A percentile compares a stretch with the other conserved stretches of the same genome.
Evolutionary conservation across 2,329 filamentous ascomycete species (phyloP).

Genomic region (Aplosporella prunicola): DNA sequence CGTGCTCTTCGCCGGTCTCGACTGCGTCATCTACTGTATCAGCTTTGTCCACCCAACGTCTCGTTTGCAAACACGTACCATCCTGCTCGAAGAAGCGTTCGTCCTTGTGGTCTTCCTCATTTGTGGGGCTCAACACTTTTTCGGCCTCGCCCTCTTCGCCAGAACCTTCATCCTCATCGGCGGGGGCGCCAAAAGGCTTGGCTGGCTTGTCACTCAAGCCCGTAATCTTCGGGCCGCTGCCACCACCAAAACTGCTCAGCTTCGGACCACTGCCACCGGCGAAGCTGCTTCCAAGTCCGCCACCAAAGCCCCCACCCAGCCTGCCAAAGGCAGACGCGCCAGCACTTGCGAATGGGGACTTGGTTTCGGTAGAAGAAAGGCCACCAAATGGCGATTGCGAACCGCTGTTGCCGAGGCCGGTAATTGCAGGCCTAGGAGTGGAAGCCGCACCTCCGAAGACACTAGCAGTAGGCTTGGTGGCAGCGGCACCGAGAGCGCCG

Average conservation of each 20-base stretch:
- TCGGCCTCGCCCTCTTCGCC: constrained; percentile 43
- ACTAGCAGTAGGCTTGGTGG: constrained; percentile 22
- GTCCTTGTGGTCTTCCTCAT: constrained; percentile 47
- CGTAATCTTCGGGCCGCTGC: constrained; percentile 39
- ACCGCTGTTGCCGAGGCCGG: constrained; percentile 9
- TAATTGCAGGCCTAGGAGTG: constrained; percentile 16
- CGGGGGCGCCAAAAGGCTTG: constrained; percentile 69
- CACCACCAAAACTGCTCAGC: constrained; percentile 62
- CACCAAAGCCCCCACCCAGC: constrained; percentile 25
- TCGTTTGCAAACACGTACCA: constrained; percentile 37
- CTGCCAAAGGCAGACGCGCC: constrained; percentile 6
- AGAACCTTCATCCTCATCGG: constrained; percentile 44
- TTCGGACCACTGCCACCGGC: constrained; percentile 30
- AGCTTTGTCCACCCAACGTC: no score
- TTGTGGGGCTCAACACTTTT: constrained; percentile 14
- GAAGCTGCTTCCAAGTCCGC: constrained; percentile 31
- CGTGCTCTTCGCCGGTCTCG: constrained; percentile 80
- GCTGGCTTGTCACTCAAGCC: constrained; percentile 49
- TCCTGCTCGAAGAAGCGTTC: constrained; percentile 52
- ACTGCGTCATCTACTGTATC: constrained; percentile 33
- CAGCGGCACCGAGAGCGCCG: constrained; percentile 24
- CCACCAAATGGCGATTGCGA: constrained; percentile 28
- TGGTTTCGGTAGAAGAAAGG: constrained; percentile 5
- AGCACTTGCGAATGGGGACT: constrained; percentile 11
- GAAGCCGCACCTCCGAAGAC: constrained; percentile 21